phyloP scores from a whole-genome alignment of 176 grass and related monocot species.

The Oropetium thomaeum region DNA sequence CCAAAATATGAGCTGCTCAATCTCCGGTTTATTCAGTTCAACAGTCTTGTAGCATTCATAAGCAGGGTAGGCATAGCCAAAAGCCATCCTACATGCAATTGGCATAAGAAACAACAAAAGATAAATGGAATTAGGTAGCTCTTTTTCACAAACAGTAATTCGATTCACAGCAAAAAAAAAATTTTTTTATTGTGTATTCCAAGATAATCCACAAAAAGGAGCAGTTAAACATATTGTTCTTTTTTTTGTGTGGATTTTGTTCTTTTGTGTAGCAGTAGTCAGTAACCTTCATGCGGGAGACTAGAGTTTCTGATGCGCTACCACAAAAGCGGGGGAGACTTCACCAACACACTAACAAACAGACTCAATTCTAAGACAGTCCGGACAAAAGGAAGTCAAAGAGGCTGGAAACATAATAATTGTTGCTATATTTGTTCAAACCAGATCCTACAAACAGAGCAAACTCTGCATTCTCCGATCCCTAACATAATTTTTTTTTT shows the following conservation, averaged over 20 bases:
- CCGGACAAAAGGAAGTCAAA: constrained; percentile 1
- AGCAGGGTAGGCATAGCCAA: constrained; percentile 97
- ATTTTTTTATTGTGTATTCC: background rate
- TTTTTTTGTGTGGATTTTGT: constrained; percentile 8
- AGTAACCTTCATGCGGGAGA: background rate
- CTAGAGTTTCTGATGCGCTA: background rate
- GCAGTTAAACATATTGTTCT: background rate
- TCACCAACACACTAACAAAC: background rate
- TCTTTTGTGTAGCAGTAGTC: background rate
- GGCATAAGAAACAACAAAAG: constrained; percentile 10
- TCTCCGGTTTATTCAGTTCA: constrained; percentile 96
- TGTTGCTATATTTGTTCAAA: constrained; percentile 13
- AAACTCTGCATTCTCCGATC: background rate
- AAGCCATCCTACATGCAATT: constrained; percentile 51
- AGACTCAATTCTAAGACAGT: background rate
- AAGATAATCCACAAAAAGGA: background rate
- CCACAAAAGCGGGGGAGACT: background rate
- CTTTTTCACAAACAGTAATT: background rate
- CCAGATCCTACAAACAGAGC: background rate
- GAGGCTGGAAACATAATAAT: background rate
- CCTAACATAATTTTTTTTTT: constrained; percentile 14
- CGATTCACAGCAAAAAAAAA: background rate
- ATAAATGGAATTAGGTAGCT: background rate
- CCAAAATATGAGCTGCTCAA: constrained; percentile 96
- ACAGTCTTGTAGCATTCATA: constrained; percentile 99